These are phyloP conservation scores for Neurospora africana DNA, from an alignment of 495 filamentous ascomycete species.

Conservation along the genomic window DNA sequence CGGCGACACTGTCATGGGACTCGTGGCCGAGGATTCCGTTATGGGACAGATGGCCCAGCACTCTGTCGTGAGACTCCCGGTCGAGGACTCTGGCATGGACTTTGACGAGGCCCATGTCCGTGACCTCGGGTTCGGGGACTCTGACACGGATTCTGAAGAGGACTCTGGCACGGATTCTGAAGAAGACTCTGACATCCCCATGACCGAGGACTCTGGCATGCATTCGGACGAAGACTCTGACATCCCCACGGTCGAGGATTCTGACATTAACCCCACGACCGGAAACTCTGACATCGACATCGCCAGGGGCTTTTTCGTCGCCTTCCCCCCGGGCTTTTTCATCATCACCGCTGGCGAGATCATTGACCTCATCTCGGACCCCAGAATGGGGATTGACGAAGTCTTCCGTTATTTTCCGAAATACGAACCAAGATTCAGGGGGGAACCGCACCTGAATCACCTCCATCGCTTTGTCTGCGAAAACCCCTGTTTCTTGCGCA, in stretches of 20 bases:
- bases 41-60: not conserved
- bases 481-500: not conserved
- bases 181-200: too few species aligned
- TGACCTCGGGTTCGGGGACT: not conserved
- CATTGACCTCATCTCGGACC: not conserved
- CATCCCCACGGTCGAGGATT: not conserved
- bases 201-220: not conserved
- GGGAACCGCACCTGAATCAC: not conserved
- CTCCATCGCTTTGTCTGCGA: not conserved
- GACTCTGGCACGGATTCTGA: not conserved
- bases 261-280: not conserved
- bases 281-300: not conserved
- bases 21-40: not conserved
- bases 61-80: not conserved
- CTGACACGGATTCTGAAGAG: not conserved
- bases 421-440: not conserved
- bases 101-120: not conserved
- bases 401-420: not conserved
- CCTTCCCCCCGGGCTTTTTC: not conserved
- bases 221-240: not conserved
- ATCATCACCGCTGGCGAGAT: not conserved
- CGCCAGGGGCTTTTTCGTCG: not conserved
- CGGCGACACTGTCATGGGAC: not conserved
- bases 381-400: not conserved
- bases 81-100: not conserved